Percentiles rank a stretch among this genome's conserved stretches.
Evolutionary conservation across 148 eudicot genomes (phyloP).

Genomic region (Salicornia ramosissima): DNA sequence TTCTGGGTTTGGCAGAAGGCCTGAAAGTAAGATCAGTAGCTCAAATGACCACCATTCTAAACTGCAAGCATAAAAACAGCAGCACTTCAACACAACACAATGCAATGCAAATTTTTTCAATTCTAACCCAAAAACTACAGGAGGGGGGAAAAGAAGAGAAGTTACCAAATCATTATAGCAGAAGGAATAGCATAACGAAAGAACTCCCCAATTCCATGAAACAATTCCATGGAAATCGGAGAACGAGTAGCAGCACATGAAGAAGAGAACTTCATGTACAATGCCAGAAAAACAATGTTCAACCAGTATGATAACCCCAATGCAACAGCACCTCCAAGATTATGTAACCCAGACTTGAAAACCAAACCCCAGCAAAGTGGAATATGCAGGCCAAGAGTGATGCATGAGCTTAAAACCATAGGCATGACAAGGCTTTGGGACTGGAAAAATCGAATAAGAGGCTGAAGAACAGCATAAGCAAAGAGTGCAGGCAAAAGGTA

Average conservation of each 20-base stretch:
- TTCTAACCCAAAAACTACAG: not conserved
- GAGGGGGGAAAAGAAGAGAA: not conserved
- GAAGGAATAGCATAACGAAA: conserved; percentile 82
- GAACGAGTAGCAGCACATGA: conserved; percentile 55
- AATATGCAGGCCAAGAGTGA: conserved; percentile 47
- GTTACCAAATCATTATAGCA: conserved; percentile 78
- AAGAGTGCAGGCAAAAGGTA: conserved; percentile 65
- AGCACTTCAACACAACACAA: conserved; percentile 1
- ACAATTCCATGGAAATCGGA: conserved; percentile 62
- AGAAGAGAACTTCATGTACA: conserved; percentile 60
- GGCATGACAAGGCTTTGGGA: conserved; percentile 71
- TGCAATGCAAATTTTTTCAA: not conserved
- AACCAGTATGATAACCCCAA: conserved; percentile 61
- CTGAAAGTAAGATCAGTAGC: conserved; percentile 67
- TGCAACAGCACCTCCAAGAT: conserved; percentile 68
- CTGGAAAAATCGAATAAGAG: conserved; percentile 65
- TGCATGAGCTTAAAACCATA: conserved; percentile 52
- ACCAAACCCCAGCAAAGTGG: conserved; percentile 75
- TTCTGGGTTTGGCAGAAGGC: conserved; percentile 73
- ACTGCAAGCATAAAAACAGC: conserved; percentile 32
- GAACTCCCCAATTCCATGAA: conserved; percentile 59
- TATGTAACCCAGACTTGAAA: conserved; percentile 51
- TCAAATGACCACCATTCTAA: conserved; percentile 93
- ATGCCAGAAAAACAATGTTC: conserved; percentile 41
- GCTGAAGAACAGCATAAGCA: conserved; percentile 61